Percentiles rank a stretch among this genome's conserved stretches.
phyloP scores from a whole-genome alignment of 345 rosid genomes.

The Crucihimalaya himalaica region DNA sequence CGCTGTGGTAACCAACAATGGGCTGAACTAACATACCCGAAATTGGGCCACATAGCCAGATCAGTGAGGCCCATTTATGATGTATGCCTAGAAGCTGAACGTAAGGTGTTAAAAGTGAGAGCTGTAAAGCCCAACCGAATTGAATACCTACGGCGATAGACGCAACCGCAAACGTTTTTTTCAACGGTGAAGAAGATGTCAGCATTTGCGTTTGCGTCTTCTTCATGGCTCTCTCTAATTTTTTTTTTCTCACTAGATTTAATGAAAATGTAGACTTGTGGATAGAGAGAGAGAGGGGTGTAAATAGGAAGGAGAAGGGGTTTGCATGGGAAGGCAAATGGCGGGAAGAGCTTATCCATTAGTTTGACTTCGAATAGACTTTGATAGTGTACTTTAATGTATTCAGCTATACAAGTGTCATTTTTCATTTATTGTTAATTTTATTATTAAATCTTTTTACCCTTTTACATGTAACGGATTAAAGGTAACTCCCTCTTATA shows the following conservation, averaged over 20 bases:
- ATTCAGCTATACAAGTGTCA: neutral
- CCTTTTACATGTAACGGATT: no score
- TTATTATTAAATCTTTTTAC: no score
- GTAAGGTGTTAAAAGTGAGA: constrained; percentile 77
- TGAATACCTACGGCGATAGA: constrained; percentile 82
- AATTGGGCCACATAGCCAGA: constrained; percentile 90
- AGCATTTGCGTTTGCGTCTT: constrained; percentile 22
- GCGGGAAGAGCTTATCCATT: constrained; percentile 20
- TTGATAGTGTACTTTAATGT: neutral
- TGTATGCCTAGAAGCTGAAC: constrained; percentile 80
- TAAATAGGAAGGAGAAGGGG: neutral
- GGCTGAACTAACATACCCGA: constrained; percentile 90
- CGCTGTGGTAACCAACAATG: constrained; percentile 81
- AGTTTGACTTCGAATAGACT: neutral
- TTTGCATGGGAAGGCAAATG: constrained; percentile 36
- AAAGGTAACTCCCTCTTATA: no score
- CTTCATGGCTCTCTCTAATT: neutral
- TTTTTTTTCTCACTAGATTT: neutral
- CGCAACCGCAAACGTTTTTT: constrained; percentile 57
- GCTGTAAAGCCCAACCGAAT: constrained; percentile 92
- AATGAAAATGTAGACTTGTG: neutral
- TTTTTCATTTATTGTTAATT: neutral
- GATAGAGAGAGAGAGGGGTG: neutral
- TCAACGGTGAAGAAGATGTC: constrained; percentile 23
- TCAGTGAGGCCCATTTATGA: constrained; percentile 76